Percentiles rank a stretch among this genome's conserved stretches.
Evolutionary conservation across 257 asterid genomes (phyloP).

Genomic region (Schizonepeta tenuifolia): DNA sequence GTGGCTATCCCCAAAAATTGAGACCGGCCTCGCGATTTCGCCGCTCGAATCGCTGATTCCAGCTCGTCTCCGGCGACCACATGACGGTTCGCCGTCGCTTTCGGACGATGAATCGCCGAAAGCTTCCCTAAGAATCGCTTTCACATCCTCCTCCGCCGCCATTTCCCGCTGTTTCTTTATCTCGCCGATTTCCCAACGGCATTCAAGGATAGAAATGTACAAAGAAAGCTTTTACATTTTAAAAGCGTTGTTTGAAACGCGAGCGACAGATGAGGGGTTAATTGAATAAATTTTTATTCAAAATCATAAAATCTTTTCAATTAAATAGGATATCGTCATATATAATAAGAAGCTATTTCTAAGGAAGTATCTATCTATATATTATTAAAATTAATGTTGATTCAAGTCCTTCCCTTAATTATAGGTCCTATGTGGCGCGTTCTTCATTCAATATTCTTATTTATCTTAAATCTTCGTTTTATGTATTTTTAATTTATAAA

Average conservation of each 20-base stretch:
- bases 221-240: neutral
- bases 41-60: conserved; percentile 29
- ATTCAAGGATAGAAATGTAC: neutral
- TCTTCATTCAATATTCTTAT: no score
- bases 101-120: conserved; percentile 79
- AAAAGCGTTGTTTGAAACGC: no score
- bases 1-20: conserved; percentile 48
- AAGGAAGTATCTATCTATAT: no score
- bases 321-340: no score
- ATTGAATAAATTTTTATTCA: no score
- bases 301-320: neutral
- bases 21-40: conserved; percentile 25
- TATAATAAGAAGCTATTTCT: no score
- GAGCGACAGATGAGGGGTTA: no score
- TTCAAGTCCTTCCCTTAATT: no score
- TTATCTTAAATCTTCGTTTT: no score
- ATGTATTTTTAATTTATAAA: no score
- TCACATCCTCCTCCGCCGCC: conserved; percentile 48
- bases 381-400: no score
- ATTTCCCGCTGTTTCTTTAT: conserved; percentile 21
- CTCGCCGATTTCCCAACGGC: neutral
- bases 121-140: conserved; percentile 57
- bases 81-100: conserved; percentile 44
- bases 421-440: no score
- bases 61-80: conserved; percentile 9